Percentiles rank a stretch among this genome's conserved stretches.
phyloP scores from a whole-genome alignment of 192 early-diverging fungal genomes.

The Backusella tarrabulga region DNA sequence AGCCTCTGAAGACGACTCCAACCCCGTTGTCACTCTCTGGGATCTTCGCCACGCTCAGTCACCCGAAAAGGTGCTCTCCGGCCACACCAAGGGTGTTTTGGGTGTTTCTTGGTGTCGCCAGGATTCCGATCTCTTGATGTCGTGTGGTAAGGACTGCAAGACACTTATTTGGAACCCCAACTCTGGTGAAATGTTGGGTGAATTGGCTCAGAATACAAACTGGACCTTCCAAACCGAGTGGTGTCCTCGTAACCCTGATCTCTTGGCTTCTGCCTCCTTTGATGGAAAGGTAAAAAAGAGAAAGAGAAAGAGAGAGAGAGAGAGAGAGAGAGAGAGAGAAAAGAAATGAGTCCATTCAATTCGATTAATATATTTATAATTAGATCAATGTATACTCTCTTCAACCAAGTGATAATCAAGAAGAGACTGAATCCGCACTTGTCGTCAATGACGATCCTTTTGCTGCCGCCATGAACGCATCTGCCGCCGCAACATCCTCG shows the following conservation, averaged over 20 bases:
- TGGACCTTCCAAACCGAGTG: conserved; percentile 98
- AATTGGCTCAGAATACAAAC: conserved; percentile 81
- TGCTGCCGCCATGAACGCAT: conserved; percentile 42
- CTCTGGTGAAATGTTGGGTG: conserved; percentile 82
- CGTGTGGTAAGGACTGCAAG: conserved; percentile 93
- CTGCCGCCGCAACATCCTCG: conserved; percentile 46
- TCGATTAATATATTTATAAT: not conserved
- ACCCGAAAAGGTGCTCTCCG: conserved; percentile 79
- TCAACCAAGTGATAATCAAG: conserved; percentile 47
- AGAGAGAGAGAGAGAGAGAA: not conserved
- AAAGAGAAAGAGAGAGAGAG: no score
- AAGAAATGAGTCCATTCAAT: not conserved
- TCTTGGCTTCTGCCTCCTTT: conserved; percentile 84
- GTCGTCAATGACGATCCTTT: conserved; percentile 78
- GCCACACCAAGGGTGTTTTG: conserved; percentile 90
- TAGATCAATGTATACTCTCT: conserved; percentile 82
- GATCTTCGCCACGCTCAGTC: conserved; percentile 95
- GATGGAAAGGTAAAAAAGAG: conserved; percentile 71
- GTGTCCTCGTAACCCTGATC: conserved; percentile 93
- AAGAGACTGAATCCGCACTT: conserved; percentile 31
- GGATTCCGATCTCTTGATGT: conserved; percentile 90
- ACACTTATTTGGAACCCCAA: conserved; percentile 93
- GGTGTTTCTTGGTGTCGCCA: conserved; percentile 94
- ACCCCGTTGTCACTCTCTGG: conserved; percentile 89
- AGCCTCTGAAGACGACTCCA: conserved; percentile 88